Evolutionary conservation across 352 stramenopile genomes (phyloP).

Genomic region (Globisporangium nodosum): DNA sequence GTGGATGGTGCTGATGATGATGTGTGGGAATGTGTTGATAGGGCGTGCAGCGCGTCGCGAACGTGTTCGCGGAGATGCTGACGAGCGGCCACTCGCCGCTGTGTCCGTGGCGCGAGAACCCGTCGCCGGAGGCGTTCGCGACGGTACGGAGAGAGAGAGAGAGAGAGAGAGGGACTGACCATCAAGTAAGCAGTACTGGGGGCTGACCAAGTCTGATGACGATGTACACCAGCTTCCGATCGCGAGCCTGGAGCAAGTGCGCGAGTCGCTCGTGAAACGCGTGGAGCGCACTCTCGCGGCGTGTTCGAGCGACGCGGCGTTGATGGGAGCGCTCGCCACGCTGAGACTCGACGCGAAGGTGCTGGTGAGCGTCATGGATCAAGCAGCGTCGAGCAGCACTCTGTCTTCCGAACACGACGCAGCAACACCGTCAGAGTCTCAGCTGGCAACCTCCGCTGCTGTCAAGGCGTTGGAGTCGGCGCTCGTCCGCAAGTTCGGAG

Average conservation of each 20-base stretch:
- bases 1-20: not conserved
- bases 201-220: not conserved
- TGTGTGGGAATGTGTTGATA: not conserved
- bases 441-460: too few relatives aligned
- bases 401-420: not conserved
- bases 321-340: not conserved
- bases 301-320: not conserved
- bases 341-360: not conserved
- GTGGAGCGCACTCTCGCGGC: constrained; percentile 7
- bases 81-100: constrained; percentile 31
- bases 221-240: constrained; percentile 29
- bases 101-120: constrained; percentile 58
- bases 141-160: constrained; percentile 19
- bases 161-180: not conserved
- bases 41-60: constrained; percentile 29
- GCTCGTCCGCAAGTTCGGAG: constrained; percentile 6
- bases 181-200: too few relatives aligned
- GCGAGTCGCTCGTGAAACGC: constrained; percentile 4
- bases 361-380: not conserved
- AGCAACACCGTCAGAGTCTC: too few relatives aligned
- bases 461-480: not conserved
- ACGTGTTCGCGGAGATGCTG: constrained; percentile 34
- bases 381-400: not conserved
- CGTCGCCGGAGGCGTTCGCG: constrained; percentile 48
- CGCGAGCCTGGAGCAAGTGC: constrained; percentile 17